Base-by-base conservation (phyloP, 225 moss, liverwort and hornwort species). In the Neckera pumila region DNA sequence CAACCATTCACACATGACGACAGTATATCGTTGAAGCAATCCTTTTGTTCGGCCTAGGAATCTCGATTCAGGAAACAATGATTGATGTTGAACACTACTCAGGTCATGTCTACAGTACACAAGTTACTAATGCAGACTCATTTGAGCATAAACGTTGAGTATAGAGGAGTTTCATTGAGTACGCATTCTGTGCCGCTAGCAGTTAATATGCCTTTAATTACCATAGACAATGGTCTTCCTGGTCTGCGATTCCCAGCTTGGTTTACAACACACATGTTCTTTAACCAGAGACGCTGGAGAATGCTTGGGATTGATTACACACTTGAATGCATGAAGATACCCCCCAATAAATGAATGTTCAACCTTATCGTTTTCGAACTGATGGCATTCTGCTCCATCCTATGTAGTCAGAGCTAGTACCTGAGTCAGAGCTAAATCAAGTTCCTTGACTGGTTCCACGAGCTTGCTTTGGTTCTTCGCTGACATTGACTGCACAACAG, bases 401-500 rank as follows among this genome's bases (percentile, higher is more conserved):
- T 86, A 61, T 36, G 66, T 49, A 69, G 70, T 89, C 63, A 87
- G 51, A 85, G n/a, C 10, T 10, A 23, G 53, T 92, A 99, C 98
- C 98, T 99, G 97, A 80, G 96, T 99, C 40, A 99, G 90, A 54
- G 94, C 92, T 69, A 99, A 90, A 88, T 99, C 98, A 64, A 99
- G 91, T 85, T 99, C 98, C 89, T 94, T 96, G 83, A 99, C 92
- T 66, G 98, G 98, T 91, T 96, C 97, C 89, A 95, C 95, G 79
- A 97, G 94, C 91, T 96, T 97, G 89, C 92, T 94, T 91, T 99
- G 96, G 69, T 99, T 96, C 93, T 95, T 99, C 43, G 88, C 76
- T 79, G 94, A 92, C 89, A 97, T 92, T 78, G 98, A 93, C 98
- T 99, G 94, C 90, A 90, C 71, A 42, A 86, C 43, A 93, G 62